phyloP scores from a whole-genome alignment of 2,329 filamentous ascomycete genomes.

The Coniochaeta sp. region DNA sequence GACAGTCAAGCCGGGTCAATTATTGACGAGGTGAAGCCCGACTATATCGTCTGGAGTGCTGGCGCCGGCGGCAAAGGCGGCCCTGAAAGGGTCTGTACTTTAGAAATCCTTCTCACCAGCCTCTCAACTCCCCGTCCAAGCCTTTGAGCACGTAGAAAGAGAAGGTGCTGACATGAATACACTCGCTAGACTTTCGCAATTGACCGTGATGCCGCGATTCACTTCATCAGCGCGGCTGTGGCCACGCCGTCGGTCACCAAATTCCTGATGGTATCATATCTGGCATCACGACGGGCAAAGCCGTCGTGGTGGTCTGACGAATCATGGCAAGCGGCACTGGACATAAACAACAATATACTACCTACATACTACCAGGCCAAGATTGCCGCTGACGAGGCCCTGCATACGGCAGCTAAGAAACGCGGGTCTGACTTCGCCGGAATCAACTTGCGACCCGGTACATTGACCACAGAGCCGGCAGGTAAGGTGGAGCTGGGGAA shows the following conservation, averaged over 20 bases:
- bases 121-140: not conserved
- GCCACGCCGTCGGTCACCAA: slow-evolving; percentile 45
- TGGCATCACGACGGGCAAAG: slow-evolving; percentile 41
- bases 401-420: slow-evolving; percentile 40
- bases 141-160: not conserved
- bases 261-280: slow-evolving; percentile 59
- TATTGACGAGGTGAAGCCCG: slow-evolving; percentile 51
- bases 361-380: slow-evolving; percentile 54
- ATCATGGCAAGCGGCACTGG: slow-evolving; percentile 32
- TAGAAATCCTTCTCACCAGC: not conserved
- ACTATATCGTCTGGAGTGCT: slow-evolving; percentile 64
- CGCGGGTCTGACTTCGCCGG: slow-evolving; percentile 32
- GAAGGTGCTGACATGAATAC: not conserved
- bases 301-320: slow-evolving; percentile 50
- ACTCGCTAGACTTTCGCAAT: slow-evolving; percentile 31
- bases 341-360: slow-evolving; percentile 34
- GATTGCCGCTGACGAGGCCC: slow-evolving; percentile 49
- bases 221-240: slow-evolving; percentile 54
- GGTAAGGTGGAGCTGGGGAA: slow-evolving; percentile 40
- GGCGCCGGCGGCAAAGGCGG: slow-evolving; percentile 59
- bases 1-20: slow-evolving; percentile 55
- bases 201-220: slow-evolving; percentile 56
- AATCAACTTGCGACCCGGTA: slow-evolving; percentile 46
- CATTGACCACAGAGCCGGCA: slow-evolving; percentile 38
- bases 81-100: slow-evolving; percentile 28